Percentiles rank a stretch among this genome's conserved stretches.
phyloP scores from a whole-genome alignment of 306 rosid species.

The Sechiopsis laciniata region DNA sequence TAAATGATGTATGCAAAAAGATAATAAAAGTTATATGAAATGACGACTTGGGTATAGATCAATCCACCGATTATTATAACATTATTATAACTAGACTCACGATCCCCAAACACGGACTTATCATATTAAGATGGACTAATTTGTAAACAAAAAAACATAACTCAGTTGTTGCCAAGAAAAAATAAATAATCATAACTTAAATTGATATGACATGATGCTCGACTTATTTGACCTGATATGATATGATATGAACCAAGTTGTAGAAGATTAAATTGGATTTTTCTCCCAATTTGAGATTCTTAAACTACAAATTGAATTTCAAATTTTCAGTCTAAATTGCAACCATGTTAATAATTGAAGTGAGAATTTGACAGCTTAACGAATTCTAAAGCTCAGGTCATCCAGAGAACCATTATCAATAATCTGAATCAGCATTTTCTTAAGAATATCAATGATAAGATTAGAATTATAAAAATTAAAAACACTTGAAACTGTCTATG shows the following conservation, averaged over 20 bases:
- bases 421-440: too few species aligned
- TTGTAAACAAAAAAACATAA: background rate
- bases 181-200: too few species aligned
- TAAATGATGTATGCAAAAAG: too few species aligned
- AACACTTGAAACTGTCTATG: constrained; percentile 11
- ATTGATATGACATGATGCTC: too few species aligned
- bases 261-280: background rate
- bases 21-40: too few species aligned
- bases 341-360: background rate
- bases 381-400: background rate
- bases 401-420: background rate
- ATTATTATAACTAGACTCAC: too few species aligned
- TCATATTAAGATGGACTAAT: background rate
- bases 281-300: background rate
- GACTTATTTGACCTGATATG: too few species aligned
- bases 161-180: too few species aligned
- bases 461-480: background rate
- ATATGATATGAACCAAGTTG: too few species aligned
- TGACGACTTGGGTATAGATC: too few species aligned
- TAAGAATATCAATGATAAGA: background rate
- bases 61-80: too few species aligned
- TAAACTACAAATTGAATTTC: background rate
- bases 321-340: background rate
- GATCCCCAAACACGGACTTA: too few species aligned
- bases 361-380: background rate